A percentile compares a stretch with the other conserved stretches of the same genome.
Evolutionary conservation across 2,329 filamentous ascomycete species (phyloP).

Genomic region (Aschersonia sp.): DNA sequence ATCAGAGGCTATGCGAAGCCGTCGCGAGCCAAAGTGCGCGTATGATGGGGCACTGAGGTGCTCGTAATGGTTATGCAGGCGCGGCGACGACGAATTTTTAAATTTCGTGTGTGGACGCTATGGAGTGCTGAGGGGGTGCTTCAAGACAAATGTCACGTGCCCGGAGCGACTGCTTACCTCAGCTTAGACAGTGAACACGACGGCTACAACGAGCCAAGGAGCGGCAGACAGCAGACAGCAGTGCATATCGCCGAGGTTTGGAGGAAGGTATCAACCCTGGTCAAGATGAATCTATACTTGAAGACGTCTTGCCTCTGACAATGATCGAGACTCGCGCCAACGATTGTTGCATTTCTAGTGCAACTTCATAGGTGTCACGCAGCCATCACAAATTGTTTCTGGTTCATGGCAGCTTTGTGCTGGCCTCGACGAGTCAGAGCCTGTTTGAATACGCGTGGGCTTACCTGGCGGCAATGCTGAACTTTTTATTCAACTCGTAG

Average conservation of each 20-base stretch:
- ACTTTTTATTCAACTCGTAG: too few relatives aligned
- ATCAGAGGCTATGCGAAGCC: slow-evolving; percentile 20
- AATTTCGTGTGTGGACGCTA: slow-evolving; percentile 32
- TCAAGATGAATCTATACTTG: too few relatives aligned
- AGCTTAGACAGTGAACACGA: slow-evolving; percentile 4
- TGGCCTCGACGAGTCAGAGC: too few relatives aligned
- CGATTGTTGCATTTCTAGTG: too few relatives aligned
- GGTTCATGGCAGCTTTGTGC: too few relatives aligned
- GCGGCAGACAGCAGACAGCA: background rate
- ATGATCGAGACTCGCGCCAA: too few relatives aligned
- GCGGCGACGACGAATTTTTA: slow-evolving; percentile 23
- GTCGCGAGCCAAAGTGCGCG: slow-evolving; percentile 22
- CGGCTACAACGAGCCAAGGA: background rate
- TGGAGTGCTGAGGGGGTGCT: slow-evolving; percentile 26
- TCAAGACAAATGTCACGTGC: slow-evolving; percentile 18
- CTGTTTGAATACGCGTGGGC: too few relatives aligned
- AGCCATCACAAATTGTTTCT: too few relatives aligned
- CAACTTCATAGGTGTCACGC: too few relatives aligned
- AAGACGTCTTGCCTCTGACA: too few relatives aligned
- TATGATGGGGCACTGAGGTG: slow-evolving; percentile 20
- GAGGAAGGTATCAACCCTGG: too few relatives aligned
- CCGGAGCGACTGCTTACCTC: slow-evolving; percentile 11
- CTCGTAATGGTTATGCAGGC: slow-evolving; percentile 23
- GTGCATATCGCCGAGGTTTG: background rate
- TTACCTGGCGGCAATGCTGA: too few relatives aligned